Percentiles rank a stretch among this genome's conserved stretches.
Conservation (phyloP, 352 stramenopile species). For the Globisporangium polare region DNA sequence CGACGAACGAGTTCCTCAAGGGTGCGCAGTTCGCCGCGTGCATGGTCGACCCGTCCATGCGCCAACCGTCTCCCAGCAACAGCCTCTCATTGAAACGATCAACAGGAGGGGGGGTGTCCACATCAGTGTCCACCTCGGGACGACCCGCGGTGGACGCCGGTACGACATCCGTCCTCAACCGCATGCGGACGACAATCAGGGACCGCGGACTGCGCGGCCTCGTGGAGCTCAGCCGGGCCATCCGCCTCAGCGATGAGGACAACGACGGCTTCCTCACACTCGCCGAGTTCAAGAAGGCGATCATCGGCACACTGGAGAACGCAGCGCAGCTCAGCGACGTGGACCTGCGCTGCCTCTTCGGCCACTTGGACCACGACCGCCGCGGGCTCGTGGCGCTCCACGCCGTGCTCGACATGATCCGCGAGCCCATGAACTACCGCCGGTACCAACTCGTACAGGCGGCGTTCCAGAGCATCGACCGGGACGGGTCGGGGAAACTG, state of each 20-base stretch:
- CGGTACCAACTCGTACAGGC: slow-evolving; percentile 64
- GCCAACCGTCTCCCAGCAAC: slow-evolving; percentile 16
- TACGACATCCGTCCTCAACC: slow-evolving; percentile 50
- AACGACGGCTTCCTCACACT: slow-evolving; percentile 58
- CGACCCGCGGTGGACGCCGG: slow-evolving; percentile 40
- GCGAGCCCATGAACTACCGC: slow-evolving; percentile 68
- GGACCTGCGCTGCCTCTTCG: slow-evolving; percentile 73
- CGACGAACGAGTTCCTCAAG: slow-evolving; percentile 68
- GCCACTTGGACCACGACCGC: slow-evolving; percentile 71
- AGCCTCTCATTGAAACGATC: slow-evolving; percentile 2
- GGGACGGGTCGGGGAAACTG: slow-evolving; percentile 30
- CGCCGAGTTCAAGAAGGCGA: slow-evolving; percentile 70
- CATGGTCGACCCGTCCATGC: slow-evolving; percentile 45
- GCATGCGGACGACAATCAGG: slow-evolving; percentile 43
- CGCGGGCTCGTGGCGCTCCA: slow-evolving; percentile 65
- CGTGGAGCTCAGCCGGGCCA: slow-evolving; percentile 59
- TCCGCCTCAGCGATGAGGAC: slow-evolving; percentile 72
- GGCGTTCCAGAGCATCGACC: slow-evolving; percentile 79
- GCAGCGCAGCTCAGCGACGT: slow-evolving; percentile 58
- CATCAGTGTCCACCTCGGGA: slow-evolving; percentile 2
- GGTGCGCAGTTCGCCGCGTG: slow-evolving; percentile 61
- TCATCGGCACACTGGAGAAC: slow-evolving; percentile 35
- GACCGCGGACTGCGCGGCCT: slow-evolving; percentile 52
- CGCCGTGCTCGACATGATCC: slow-evolving; percentile 80
- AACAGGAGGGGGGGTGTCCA: not conserved